These are phyloP conservation scores for Geranium brycei DNA, from an alignment of 345 rosid genomes.

Conservation along the genomic window DNA sequence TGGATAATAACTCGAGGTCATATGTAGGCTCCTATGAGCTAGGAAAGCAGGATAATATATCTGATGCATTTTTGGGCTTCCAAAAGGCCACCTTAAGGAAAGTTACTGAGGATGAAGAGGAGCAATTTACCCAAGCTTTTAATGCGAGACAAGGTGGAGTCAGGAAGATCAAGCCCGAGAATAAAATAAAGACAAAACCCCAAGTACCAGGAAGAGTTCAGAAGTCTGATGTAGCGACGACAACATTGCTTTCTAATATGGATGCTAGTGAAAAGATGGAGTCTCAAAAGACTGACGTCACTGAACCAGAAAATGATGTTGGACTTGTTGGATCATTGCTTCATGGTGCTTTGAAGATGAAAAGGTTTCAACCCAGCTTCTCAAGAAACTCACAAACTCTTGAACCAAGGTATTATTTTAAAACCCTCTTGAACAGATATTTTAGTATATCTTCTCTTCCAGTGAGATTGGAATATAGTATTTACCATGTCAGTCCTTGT, in stretches of 20 bases:
- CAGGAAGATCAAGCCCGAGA: constrained; percentile 49
- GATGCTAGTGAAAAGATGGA: constrained; percentile 41
- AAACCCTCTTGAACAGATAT: neutral
- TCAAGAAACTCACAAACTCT: constrained; percentile 39
- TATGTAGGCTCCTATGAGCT: constrained; percentile 18
- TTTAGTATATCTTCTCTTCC: neutral
- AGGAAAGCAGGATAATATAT: constrained; percentile 31
- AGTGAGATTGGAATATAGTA: neutral
- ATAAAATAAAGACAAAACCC: constrained; percentile 49
- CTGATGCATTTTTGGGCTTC: constrained; percentile 34
- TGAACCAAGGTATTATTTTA: constrained; percentile 42
- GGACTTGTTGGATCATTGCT: constrained; percentile 27
- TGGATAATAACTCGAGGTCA: constrained; percentile 27
- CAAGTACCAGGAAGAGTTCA: constrained; percentile 44
- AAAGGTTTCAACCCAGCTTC: constrained; percentile 37
- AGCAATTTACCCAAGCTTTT: constrained; percentile 61
- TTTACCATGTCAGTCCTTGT: neutral
- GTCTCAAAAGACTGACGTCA: constrained; percentile 43
- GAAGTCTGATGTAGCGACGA: constrained; percentile 35
- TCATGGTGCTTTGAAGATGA: constrained; percentile 24
- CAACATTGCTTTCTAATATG: constrained; percentile 28
- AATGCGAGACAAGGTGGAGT: constrained; percentile 70
- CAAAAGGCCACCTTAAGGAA: constrained; percentile 45
- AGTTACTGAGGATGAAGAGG: constrained; percentile 61
- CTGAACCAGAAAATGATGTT: constrained; percentile 62